A percentile compares a stretch with the other conserved stretches of the same genome.
phyloP scores from a whole-genome alignment of 164 flowering plant species.

The Chloranthus sessilifolius region DNA sequence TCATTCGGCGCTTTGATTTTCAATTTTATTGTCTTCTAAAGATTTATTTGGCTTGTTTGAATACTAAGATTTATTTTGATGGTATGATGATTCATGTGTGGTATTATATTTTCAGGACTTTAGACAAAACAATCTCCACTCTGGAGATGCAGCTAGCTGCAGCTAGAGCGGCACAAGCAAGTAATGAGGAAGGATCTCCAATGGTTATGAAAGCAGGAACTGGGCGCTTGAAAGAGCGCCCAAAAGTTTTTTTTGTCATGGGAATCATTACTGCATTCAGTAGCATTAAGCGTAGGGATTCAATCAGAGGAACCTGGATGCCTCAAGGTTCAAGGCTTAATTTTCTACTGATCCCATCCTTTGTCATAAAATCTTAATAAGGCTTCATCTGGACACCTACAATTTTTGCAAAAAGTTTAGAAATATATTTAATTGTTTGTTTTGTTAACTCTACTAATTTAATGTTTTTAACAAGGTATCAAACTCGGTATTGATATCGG shows the following conservation, averaged over 20 bases:
- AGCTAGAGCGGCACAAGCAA: constrained; percentile 62
- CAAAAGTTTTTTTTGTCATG: constrained; percentile 77
- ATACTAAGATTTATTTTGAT: background rate
- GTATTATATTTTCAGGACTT: constrained; percentile 45
- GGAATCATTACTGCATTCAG: constrained; percentile 96
- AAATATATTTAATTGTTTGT: too few relatives aligned
- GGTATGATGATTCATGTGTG: background rate
- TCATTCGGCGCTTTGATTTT: background rate
- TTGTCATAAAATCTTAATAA: too few relatives aligned
- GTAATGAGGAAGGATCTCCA: constrained; percentile 39
- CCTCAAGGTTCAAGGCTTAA: constrained; percentile 54
- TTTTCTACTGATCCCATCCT: background rate
- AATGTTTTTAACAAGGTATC: too few relatives aligned
- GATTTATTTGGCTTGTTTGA: background rate
- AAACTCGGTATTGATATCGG: too few relatives aligned
- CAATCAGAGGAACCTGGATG: constrained; percentile 93
- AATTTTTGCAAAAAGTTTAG: too few relatives aligned
- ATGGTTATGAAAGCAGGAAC: constrained; percentile 22
- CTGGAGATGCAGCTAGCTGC: constrained; percentile 82
- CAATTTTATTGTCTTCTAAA: background rate
- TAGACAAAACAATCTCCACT: constrained; percentile 81
- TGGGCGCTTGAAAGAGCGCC: constrained; percentile 37
- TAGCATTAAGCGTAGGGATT: constrained; percentile 85
- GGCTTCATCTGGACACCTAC: too few relatives aligned
- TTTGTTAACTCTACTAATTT: too few relatives aligned